Evolutionary conservation across 306 rosid species (phyloP), one percentile per base, ranked within the genome.

Genomic region (Sicyos baderoa): DNA sequence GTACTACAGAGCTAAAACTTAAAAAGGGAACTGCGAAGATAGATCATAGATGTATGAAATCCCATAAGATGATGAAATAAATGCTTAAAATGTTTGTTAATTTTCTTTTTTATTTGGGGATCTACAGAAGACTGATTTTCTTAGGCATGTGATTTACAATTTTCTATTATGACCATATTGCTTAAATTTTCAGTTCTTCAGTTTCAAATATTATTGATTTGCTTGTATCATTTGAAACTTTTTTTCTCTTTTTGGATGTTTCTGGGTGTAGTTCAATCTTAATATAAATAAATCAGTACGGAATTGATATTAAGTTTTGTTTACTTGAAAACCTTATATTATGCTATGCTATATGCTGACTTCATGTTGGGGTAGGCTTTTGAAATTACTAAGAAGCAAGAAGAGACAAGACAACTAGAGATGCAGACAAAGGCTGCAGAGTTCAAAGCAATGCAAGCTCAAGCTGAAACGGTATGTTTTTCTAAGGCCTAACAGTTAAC

Each of bases 331-430:
- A 42, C 45, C 35, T 64, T 64, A 22, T 44, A 22, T 64, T 44
- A 0, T 18, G 53, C 52, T 23, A 52, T 40, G 53, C 52, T 23
- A 52, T 40, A 17, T 64, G 70, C 18, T n/a, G 67, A 16, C 35
- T 27, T 55, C 45, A 2, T 58, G 16, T 58, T 17, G 50, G 56
- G 57, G 21, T 63, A 93, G 99, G 87, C 84, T 29, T 85, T 90
- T 75, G 96, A 88, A 54, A 52, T 77, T 29, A 59, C 86, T 7
- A 85, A 78, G 77, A 90, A 86, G 79, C 85, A 76, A 80, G 99
- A 93, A 81, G 99, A 88, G 82, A 86, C 94, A 1, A 86, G 82
- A 82, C 90, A 78, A 74, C 63, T 75, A 16, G 98, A 86, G 76
- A 58, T 89, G 79, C 77, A 82, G 18, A 81, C 91, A 9, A 93